A percentile compares a stretch with the other conserved stretches of the same genome.
phyloP scores from a whole-genome alignment of 2,329 filamentous ascomycete genomes.

The Cercospora zeae-maydis region DNA sequence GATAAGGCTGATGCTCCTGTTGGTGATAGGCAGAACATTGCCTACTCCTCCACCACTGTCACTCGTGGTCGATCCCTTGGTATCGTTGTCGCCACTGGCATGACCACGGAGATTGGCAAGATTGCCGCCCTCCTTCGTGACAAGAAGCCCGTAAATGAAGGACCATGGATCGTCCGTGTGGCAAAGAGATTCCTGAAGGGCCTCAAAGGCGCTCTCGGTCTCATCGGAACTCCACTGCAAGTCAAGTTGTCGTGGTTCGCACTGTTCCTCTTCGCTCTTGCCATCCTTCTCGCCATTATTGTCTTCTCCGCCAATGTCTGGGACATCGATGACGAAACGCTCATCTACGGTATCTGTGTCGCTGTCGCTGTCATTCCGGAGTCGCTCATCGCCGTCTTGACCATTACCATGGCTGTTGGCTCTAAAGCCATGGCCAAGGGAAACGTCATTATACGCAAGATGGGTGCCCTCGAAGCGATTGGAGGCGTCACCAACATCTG shows the following conservation, averaged over 20 bases:
- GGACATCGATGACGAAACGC: constrained; percentile 42
- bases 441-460: constrained; percentile 62
- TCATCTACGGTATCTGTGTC: constrained; percentile 49
- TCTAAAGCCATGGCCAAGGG: constrained; percentile 61
- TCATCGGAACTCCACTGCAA: constrained; percentile 72
- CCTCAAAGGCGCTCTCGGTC: constrained; percentile 40
- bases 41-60: constrained; percentile 61
- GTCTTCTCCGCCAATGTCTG: constrained; percentile 60
- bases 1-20: constrained; percentile 48
- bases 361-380: constrained; percentile 49
- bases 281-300: constrained; percentile 65
- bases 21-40: constrained; percentile 62
- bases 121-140: constrained; percentile 50
- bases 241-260: constrained; percentile 82
- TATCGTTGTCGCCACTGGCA: constrained; percentile 56
- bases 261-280: constrained; percentile 71
- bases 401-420: constrained; percentile 63
- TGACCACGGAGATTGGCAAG: constrained; percentile 65
- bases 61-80: constrained; percentile 61
- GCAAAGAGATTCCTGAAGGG: constrained; percentile 52
- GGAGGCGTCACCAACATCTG: constrained; percentile 65
- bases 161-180: constrained; percentile 18
- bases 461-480: constrained; percentile 61
- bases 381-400: constrained; percentile 61
- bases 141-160: constrained; percentile 28